Conservation (phyloP, 805 yeast species). For the Yarrowia alimentaria region DNA sequence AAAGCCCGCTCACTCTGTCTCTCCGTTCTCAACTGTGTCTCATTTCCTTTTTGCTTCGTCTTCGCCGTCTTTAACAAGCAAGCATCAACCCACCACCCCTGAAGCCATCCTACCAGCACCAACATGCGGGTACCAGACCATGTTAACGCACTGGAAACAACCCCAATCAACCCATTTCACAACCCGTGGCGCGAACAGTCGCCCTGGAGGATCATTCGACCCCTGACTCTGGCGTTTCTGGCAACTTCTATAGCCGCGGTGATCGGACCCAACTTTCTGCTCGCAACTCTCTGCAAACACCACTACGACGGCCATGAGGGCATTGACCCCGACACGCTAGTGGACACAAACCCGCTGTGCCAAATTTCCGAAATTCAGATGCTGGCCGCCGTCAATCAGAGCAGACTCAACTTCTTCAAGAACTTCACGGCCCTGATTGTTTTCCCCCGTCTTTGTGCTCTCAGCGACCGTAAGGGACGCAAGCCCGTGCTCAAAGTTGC, state of each 20-base stretch:
- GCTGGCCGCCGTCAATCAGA: background rate
- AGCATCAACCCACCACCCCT: background rate
- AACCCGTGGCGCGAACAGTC: conserved; percentile 22
- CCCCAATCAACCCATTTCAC: conserved; percentile 18
- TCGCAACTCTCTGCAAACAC: conserved; percentile 10
- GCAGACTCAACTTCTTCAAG: background rate
- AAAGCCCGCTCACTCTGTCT: too few species aligned
- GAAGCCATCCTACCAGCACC: background rate
- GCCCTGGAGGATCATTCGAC: conserved; percentile 15
- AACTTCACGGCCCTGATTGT: background rate
- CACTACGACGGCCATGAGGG: conserved; percentile 11
- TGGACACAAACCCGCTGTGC: conserved; percentile 1
- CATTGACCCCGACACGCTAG: conserved; percentile 2
- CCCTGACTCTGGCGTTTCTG: conserved; percentile 1
- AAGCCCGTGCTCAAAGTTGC: conserved; percentile 3
- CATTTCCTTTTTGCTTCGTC: too few species aligned
- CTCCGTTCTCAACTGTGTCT: too few species aligned
- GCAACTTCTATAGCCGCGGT: conserved; percentile 1
- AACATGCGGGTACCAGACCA: conserved; percentile 1
- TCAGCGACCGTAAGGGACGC: conserved; percentile 5
- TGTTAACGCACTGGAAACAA: conserved; percentile 12
- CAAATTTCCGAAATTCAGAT: background rate
- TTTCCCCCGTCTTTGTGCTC: background rate
- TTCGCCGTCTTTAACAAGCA: too few species aligned
- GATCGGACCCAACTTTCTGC: conserved; percentile 1